A percentile compares a stretch with the other conserved stretches of the same genome.
phyloP scores from a whole-genome alignment of 805 yeast species.

The Candida ipomoeae region DNA sequence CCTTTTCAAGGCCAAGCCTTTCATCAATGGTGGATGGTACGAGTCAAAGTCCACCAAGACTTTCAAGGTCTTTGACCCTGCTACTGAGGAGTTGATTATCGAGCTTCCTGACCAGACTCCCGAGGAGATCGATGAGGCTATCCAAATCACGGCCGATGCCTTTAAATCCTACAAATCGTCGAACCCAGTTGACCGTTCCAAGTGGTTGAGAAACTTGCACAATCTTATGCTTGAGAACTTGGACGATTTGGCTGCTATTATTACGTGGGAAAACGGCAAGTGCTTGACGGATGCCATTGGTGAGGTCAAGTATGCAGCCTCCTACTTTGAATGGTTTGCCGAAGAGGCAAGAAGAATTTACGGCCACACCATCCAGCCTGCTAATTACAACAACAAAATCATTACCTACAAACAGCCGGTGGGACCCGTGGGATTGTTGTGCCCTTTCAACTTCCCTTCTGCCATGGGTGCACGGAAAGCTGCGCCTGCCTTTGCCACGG shows the following conservation, averaged over 20 bases:
- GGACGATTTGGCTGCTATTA: conserved; percentile 53
- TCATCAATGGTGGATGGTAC: conserved; percentile 38
- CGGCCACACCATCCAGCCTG: conserved; percentile 55
- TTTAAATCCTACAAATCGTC: conserved; percentile 46
- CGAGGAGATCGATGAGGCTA: conserved; percentile 42
- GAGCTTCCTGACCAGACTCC: conserved; percentile 44
- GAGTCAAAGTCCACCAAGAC: conserved; percentile 35
- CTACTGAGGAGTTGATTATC: conserved; percentile 33
- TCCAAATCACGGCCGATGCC: conserved; percentile 44
- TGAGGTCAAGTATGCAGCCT: conserved; percentile 56
- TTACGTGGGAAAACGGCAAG: conserved; percentile 62
- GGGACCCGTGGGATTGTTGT: conserved; percentile 60
- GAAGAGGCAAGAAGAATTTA: conserved; percentile 56
- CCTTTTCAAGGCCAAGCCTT: conserved; percentile 30
- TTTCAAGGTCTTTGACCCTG: conserved; percentile 38
- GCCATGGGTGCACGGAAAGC: conserved; percentile 67
- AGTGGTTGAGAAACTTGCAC: conserved; percentile 47
- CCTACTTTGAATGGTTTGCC: conserved; percentile 42
- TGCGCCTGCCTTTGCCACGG: conserved; percentile 63
- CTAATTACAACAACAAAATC: conserved; percentile 47
- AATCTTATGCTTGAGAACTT: conserved; percentile 50
- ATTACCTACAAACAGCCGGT: conserved; percentile 55
- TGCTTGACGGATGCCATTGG: conserved; percentile 50
- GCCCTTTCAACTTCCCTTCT: conserved; percentile 67
- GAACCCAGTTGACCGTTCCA: conserved; percentile 46